phyloP scores from a whole-genome alignment of 2,329 filamentous ascomycete species.

The Leptographium flavum region DNA sequence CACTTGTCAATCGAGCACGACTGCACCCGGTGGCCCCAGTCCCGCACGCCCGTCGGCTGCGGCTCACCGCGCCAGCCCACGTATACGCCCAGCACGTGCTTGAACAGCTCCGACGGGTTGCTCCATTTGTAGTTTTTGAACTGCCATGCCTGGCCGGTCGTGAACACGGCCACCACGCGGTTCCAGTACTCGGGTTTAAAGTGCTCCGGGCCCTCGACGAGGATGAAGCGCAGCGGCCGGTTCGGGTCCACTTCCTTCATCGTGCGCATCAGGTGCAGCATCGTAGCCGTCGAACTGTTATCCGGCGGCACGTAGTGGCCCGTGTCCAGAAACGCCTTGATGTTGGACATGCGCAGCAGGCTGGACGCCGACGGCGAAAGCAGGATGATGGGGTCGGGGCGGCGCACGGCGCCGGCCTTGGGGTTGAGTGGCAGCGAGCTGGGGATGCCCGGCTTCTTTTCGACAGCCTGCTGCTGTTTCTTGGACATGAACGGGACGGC shows the following conservation, averaged over 20 bases:
- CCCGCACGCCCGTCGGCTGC: constrained; percentile 60
- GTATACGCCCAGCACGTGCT: constrained; percentile 73
- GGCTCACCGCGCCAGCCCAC: constrained; percentile 84
- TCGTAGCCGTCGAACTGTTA: constrained; percentile 54
- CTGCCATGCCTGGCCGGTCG: constrained; percentile 94
- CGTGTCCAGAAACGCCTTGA: constrained; percentile 81
- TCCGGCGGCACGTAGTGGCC: constrained; percentile 71
- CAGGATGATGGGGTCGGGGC: constrained; percentile 80
- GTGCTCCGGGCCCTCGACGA: constrained; percentile 82
- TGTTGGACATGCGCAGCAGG: constrained; percentile 86
- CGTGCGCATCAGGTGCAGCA: constrained; percentile 71
- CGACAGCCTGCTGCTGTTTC: constrained; percentile 29
- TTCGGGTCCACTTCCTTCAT: constrained; percentile 57
- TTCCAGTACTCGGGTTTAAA: constrained; percentile 99
- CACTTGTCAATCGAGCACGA: constrained; percentile 75
- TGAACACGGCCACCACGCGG: constrained; percentile 90
- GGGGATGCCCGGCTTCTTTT: constrained; percentile 20
- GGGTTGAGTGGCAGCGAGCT: constrained; percentile 38
- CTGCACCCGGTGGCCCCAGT: constrained; percentile 76
- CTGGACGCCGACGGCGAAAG: constrained; percentile 93
- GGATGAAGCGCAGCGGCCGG: constrained; percentile 78
- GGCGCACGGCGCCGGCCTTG: constrained; percentile 28
- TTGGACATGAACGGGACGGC: constrained; percentile 62
- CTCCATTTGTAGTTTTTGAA: constrained; percentile 98
- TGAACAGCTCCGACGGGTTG: constrained; percentile 75